Base-by-base conservation (phyloP, 371 early-diverging fungal genomes). In the Vairimorpha apis region DNA sequence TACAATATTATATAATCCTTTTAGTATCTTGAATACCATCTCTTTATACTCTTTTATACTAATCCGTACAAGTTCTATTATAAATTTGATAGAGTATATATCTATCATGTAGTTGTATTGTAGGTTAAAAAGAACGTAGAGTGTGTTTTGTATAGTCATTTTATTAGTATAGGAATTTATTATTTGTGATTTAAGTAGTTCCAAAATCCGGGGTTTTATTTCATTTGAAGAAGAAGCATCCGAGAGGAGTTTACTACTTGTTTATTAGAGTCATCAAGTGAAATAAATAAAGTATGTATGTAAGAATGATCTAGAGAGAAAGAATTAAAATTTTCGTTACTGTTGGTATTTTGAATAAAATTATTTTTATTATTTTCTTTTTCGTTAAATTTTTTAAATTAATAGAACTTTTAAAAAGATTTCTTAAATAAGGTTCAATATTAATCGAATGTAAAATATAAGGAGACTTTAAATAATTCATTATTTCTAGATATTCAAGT, bases 51-150 rank as follows among this genome's bases (percentile, higher is more conserved):
- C 68, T 18, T 62, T 70, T 16, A 70, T 70, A 62, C 62, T 35
- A 38, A 30, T 59, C 16, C 23, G 49, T 14, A 75, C 37, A 10
- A 63, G 23, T 38, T 75, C 55, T 18, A 75, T 25, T 13, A 75
- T 18, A 29, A 75, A 35, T 21, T 60, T 55, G 21, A 75, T 16
- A 12, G 38, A 35, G 51, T 74, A 69, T 44, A 71, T 63, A 59
- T 69, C 75, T 12, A 75, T 30, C 33, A 51, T 51, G 33, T 75
- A 56, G 32, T 69, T 75, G 44, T 69, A 69, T n/a, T 59, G 70
- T 30, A 51, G 29, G 2, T n/a, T 29, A 25, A 41, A 29, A 56
- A 75, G 25, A 27, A 32, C 30, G 0, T 35, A n/a, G 21, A 75
- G 53, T 29, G 68, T 72, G 1, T 56, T 53, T 14, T 53, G 18